Conservation (phyloP, 2,329 filamentous ascomycete species). For the Xylariaceae sp. region DNA sequence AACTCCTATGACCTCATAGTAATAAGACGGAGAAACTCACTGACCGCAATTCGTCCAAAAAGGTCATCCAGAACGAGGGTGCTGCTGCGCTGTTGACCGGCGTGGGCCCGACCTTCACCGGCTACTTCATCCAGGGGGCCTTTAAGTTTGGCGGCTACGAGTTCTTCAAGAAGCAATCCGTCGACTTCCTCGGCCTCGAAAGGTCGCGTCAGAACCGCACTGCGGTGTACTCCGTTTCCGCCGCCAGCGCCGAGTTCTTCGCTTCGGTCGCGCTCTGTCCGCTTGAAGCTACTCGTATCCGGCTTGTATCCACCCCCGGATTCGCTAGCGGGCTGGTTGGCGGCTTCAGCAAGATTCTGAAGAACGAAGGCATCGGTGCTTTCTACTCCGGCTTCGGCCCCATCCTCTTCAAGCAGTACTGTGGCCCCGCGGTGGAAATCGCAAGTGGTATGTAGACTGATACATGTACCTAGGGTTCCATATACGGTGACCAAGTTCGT, state of each 20-base stretch:
- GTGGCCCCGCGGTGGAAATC: conserved; percentile 6
- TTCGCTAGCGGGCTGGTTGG: conserved; percentile 17
- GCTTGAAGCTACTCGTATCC: conserved; percentile 22
- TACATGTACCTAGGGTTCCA: conserved; percentile 10
- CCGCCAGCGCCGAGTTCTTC: conserved; percentile 20
- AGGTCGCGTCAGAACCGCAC: conserved; percentile 17
- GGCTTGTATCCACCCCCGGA: conserved; percentile 20
- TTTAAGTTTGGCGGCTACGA: conserved; percentile 25
- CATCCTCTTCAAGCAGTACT: conserved; percentile 20
- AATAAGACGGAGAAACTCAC: too few relatives aligned
- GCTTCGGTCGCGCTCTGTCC: conserved; percentile 22
- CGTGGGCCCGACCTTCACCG: conserved; percentile 20
- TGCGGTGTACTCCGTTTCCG: conserved; percentile 20
- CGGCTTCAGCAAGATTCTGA: conserved; percentile 17
- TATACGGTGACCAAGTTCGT: conserved; percentile 24
- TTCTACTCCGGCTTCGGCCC: conserved; percentile 23
- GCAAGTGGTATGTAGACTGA: not conserved
- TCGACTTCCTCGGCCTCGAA: conserved; percentile 19
- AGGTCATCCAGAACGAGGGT: conserved; percentile 12
- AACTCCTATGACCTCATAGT: too few relatives aligned
- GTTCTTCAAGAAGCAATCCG: conserved; percentile 20
- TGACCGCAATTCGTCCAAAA: too few relatives aligned
- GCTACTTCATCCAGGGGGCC: conserved; percentile 23
- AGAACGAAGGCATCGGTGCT: conserved; percentile 18
- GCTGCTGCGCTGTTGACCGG: conserved; percentile 20